phyloP scores from a whole-genome alignment of 2,329 filamentous ascomycete species.

The Penicillium sp. region DNA sequence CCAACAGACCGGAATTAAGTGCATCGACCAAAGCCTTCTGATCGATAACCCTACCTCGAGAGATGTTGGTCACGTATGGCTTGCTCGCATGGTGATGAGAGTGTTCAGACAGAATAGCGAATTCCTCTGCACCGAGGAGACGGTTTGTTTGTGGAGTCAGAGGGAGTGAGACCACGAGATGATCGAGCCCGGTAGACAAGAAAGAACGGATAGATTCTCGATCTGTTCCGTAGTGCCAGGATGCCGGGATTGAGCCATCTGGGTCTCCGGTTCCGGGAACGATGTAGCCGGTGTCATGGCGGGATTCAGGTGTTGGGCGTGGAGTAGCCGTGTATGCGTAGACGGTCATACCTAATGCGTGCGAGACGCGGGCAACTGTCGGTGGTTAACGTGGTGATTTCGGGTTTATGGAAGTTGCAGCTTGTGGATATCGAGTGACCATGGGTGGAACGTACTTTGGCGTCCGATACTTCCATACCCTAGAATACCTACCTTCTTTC shows the following conservation, averaged over 20 bases:
- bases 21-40: slow-evolving; percentile 62
- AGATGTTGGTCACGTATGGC: slow-evolving; percentile 69
- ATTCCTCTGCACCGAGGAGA: slow-evolving; percentile 55
- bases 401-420: neutral
- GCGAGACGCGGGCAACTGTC: slow-evolving; percentile 55
- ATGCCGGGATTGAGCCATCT: slow-evolving; percentile 53
- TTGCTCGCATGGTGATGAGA: slow-evolving; percentile 31
- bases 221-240: slow-evolving; percentile 57
- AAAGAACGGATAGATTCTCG: slow-evolving; percentile 54
- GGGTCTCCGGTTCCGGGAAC: slow-evolving; percentile 64
- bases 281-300: slow-evolving; percentile 63
- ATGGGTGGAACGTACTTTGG: slow-evolving; percentile 46
- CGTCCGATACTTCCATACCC: slow-evolving; percentile 63
- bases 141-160: slow-evolving; percentile 56
- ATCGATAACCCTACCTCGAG: slow-evolving; percentile 62
- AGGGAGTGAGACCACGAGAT: slow-evolving; percentile 57
- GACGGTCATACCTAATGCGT: slow-evolving; percentile 67
- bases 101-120: slow-evolving; percentile 49
- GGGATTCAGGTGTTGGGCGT: slow-evolving; percentile 63
- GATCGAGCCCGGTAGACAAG: slow-evolving; percentile 54
- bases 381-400: slow-evolving; percentile 3
- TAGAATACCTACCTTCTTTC: slow-evolving; percentile 57
- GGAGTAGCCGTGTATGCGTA: slow-evolving; percentile 72
- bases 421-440: neutral
- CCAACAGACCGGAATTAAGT: slow-evolving; percentile 52